Conservation (phyloP, 1,139 yeast genomes). For the Saccharomyces pastorianus region DNA sequence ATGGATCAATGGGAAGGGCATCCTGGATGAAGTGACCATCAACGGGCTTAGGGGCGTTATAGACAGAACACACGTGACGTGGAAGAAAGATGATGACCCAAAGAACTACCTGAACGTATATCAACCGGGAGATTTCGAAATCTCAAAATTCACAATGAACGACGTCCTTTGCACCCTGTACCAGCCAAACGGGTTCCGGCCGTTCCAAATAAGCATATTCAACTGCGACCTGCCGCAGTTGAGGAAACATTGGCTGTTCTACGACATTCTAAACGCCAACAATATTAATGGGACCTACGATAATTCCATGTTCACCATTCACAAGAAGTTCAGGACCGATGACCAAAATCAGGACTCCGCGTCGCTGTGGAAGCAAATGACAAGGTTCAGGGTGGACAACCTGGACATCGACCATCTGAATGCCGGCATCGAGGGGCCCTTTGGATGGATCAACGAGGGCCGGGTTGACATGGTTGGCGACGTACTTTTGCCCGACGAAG, state of each 20-base stretch:
- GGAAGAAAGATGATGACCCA: slow-evolving; percentile 81
- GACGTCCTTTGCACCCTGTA: slow-evolving; percentile 74
- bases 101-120: slow-evolving; percentile 66
- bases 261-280: slow-evolving; percentile 77
- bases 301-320: slow-evolving; percentile 84
- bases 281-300: slow-evolving; percentile 88
- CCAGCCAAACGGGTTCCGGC: slow-evolving; percentile 76
- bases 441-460: slow-evolving; percentile 93
- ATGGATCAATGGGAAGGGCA: slow-evolving; percentile 88
- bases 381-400: slow-evolving; percentile 76
- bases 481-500: slow-evolving; percentile 34
- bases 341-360: slow-evolving; percentile 4
- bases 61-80: slow-evolving; percentile 77
- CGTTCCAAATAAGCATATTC: slow-evolving; percentile 78
- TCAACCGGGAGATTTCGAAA: slow-evolving; percentile 86
- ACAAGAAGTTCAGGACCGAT: slow-evolving; percentile 51
- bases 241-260: slow-evolving; percentile 87
- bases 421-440: slow-evolving; percentile 85
- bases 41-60: slow-evolving; percentile 86
- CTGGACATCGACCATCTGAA: slow-evolving; percentile 82
- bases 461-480: slow-evolving; percentile 91
- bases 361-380: slow-evolving; percentile 53
- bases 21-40: slow-evolving; percentile 71
- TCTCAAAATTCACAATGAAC: slow-evolving; percentile 71
- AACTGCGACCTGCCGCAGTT: slow-evolving; percentile 72